Base-by-base conservation (phyloP, 148 eudicot species). In the Rhododendron vialii region DNA sequence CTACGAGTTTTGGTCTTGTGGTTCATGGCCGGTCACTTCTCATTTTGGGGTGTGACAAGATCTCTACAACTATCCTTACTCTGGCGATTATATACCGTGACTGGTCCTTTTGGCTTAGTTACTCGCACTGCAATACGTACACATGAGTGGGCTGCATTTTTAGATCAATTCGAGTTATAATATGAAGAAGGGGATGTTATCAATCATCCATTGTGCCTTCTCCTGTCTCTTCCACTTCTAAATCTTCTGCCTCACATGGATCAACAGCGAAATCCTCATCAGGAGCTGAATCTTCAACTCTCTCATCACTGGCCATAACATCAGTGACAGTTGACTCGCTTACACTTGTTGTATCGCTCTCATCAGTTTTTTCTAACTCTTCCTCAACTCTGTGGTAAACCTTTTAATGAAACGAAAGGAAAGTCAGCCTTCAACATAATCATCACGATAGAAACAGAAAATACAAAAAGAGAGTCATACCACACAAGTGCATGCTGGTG, bases 401-500 rank as follows among this genome's bases (percentile, higher is more conserved):
- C 30, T 30, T 30, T 30, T 30, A 30, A 30, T 92, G 43, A 30
- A 30, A 30, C 30, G 30, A 30, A 30, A 30, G 24, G 35, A 53
- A 73, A 0, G 30, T 69, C 75, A 69, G 75, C 75, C 75, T 30
- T 69, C 35, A 1, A 69, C 36, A 13, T 69, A 7, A 69, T 28
- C 36, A 69, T 69, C 36, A 30, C 0, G 17, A 69, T 30, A 22
- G 59, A 88, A 22, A 18, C 41, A 61, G 53, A 59, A 17, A 81
- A 36, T 36, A 30, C 30, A 30, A 30, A 30, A 30, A 30, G 35
- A 76, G 20, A 51, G 81, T 38, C 91, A 85, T 95, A 97, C 99
- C 96, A 93, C 94, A 89, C 98, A 94, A 76, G 99, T 95, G 82
- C 93, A 95, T 73, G 99, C 86, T 38, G 99, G 98, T 81, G 98